phyloP scores from a whole-genome alignment of 805 yeast species.

The Saccharomycopsis olivae region DNA sequence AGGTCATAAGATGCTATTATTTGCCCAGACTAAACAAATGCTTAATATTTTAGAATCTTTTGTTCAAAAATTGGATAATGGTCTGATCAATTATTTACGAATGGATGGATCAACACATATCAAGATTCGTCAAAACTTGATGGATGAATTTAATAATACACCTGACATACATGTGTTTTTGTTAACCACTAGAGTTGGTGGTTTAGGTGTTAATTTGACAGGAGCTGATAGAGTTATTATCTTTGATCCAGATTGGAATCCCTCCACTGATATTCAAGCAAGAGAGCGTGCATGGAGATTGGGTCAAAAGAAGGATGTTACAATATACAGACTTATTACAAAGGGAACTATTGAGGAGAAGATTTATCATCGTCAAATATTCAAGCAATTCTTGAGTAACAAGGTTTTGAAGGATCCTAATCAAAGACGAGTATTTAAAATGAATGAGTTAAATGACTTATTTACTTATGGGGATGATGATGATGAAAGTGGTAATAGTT shows the following conservation, averaged over 20 bases:
- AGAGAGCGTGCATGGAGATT: slow-evolving; percentile 95
- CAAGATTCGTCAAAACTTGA: slow-evolving; percentile 61
- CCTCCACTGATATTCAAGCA: slow-evolving; percentile 95
- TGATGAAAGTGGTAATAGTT: slow-evolving; percentile 38
- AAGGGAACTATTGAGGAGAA: slow-evolving; percentile 96
- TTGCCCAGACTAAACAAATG: slow-evolving; percentile 93
- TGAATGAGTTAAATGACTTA: slow-evolving; percentile 82
- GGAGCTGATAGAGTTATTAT: slow-evolving; percentile 94
- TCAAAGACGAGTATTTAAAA: slow-evolving; percentile 85
- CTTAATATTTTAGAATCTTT: slow-evolving; percentile 73
- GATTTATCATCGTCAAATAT: slow-evolving; percentile 92
- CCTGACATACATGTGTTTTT: slow-evolving; percentile 53
- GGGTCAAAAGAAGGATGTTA: slow-evolving; percentile 88
- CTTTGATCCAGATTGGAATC: slow-evolving; percentile 98
- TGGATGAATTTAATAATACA: slow-evolving; percentile 68
- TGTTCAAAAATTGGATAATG: slow-evolving; percentile 30
- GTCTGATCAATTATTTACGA: slow-evolving; percentile 44
- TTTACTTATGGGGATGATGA: slow-evolving; percentile 69
- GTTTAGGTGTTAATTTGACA: slow-evolving; percentile 85
- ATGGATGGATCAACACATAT: slow-evolving; percentile 96
- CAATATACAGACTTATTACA: slow-evolving; percentile 83
- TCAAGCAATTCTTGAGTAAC: slow-evolving; percentile 87
- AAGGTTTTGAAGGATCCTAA: slow-evolving; percentile 93
- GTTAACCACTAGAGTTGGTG: slow-evolving; percentile 92
- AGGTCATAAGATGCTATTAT: slow-evolving; percentile 71